Base-by-base conservation (phyloP, 495 filamentous ascomycete species). In the Hyaloscypha hepaticicola region DNA sequence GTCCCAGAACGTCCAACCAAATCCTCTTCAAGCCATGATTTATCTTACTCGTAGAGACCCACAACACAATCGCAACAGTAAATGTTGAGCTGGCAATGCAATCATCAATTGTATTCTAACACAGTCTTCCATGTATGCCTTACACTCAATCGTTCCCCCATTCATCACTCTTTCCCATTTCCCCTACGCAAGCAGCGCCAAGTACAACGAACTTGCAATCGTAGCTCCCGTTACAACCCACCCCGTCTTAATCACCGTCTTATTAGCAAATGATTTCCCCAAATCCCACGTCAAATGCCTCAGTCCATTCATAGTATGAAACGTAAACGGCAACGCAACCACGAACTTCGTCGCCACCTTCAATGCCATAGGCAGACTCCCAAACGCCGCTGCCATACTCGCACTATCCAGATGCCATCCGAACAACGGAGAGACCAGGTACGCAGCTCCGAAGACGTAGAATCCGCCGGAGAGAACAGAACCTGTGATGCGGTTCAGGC, bases 281-380 rank as follows among this genome's bases (percentile, higher is more conserved):
- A 87, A 75, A 82, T 99, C 95, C 89, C 91, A 97, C 31, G 83
- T 67, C 77, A 99, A 81, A 83, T 98, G 95, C 72, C 92, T 86
- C n/a, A 96, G 61, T 26, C 96, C 95, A 78, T 96, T 97, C 69
- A 93, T 74, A 65, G 75, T 76, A 78, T 99, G 96, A 80, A 87
- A 98, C 34, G 87, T 86, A 77, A 99, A 97, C 22, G 93, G 94
- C 76, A 90, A 82, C 48, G 91, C 90, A 34, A 91, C 60, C 14
- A 79, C 66, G 61, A 84, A 77, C 86, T 99, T 99, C 64, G 91
- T 68, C n/a, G 72, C 71, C 56, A 90, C 72, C 84, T 95, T 92
- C 65, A 81, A 81, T 52, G 81, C 78, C 25, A 89, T 41, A 7
- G 93, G 90, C 63, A 51, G 85, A 53, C 86, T 78, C 31, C 81